Base-by-base conservation (phyloP, 2,329 filamentous ascomycete species). In the Gnomoniopsis sp. region DNA sequence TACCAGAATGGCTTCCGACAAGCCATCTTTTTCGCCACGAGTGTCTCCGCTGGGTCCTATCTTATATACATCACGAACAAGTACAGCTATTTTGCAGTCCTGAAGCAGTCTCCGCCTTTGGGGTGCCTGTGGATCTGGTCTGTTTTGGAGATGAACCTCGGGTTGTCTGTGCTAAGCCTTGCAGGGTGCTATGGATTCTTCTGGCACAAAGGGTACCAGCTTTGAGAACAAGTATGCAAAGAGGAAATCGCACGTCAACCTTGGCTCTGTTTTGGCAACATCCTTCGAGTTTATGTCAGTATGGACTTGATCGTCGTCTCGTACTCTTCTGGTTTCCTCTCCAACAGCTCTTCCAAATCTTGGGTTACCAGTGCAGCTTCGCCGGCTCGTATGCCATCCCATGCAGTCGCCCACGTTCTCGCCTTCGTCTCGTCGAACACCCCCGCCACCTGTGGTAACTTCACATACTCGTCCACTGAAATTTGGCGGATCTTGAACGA, bases 101-200 rank as follows among this genome's bases (percentile, higher is more conserved):
- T 98, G 91, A 96, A 96, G 77, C 87, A 86, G 63, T 89, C 92
- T 0, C 95, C 95, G n/a, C 87, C 92, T 6, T 72, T 97, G 15
- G 95, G 91, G 0, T 93, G 90, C 44, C 72, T 98, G 19, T 98
- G 93, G 93, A 83, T 98, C 4, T 98, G 93, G 92, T 86, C 89
- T 34, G 88, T 98, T 22, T 81, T 98, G 49, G 95, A 99, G 76
- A 82, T 97, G 74, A 82, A 91, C 57, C 76, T 96, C 44, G 68
- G 79, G 0, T 86, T 83, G 67, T 90, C 89, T 0, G 75, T 88
- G 1, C 65, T 73, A 14, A 88, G 84, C 64, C 69, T 88, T 38
- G 69, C 71, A 3, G 64, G 74, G 1, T 75, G 77, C 1, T 77
- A 67, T 1, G 69, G 64, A 4, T 87, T 79, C 63, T 68, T 83